Base-by-base conservation (phyloP, 257 asterid species). In the Solanum paucissectum region DNA sequence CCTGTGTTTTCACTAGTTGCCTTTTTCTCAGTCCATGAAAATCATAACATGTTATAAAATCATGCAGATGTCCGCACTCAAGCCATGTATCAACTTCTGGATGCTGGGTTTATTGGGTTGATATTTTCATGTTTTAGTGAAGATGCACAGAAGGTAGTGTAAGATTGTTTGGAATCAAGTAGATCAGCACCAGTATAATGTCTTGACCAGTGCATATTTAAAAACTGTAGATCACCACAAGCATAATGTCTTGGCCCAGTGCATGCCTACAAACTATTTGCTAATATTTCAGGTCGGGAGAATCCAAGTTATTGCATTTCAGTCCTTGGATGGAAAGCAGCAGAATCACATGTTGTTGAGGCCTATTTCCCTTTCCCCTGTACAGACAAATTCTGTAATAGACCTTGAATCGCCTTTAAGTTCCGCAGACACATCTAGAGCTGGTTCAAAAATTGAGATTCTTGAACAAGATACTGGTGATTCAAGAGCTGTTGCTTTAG, bases 51-150 rank as follows among this genome's bases (percentile, higher is more conserved):
- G 69, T 25, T 82, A 32, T 32, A 52, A 88, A 86, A 83, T 90
- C 89, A 60, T 90, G 92, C 93, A 97, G 99, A 97, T 88, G 99
- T 96, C 87, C 94, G 98, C 86, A 97, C 99, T 34, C 99, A 97
- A 91, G 98, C 98, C 66, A 96, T 95, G 98, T 97, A 97, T 93
- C 99, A 97, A 91, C 96, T 96, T 86, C 94, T 97, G 92, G 99
- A 97, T 95, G 90, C 99, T 66, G 99, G 99, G 37, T 97, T 97
- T 90, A 94, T 97, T 81, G 99, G 99, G 81, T 91, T 97, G 95
- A 97, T 97, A 89, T 97, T 96, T 92, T 97, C 99, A 62, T 97
- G 99, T 92, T 97, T 92, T 91, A 97, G 98, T 88, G 99, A 97
- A 93, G 99, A 97, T 92, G 98, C 98, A 69, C 99, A 93, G 72